A percentile compares a stretch with the other conserved stretches of the same genome.
Conservation (phyloP, 1,284 basidiomycete species). For the Ceratobasidium sp. region DNA sequence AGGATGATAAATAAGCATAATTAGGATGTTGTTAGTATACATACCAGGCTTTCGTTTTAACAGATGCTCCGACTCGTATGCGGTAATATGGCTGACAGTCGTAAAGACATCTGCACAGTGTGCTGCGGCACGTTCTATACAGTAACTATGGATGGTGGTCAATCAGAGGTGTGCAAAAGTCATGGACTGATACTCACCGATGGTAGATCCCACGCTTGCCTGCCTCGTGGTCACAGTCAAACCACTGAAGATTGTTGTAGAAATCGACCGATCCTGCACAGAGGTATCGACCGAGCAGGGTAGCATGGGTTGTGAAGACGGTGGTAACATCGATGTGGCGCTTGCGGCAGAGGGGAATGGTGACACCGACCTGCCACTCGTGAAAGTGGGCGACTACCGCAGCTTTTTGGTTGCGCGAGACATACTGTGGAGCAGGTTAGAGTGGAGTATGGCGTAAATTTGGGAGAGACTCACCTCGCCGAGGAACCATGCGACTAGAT, state of each 20-base stretch:
- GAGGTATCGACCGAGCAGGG: slow-evolving; percentile 95
- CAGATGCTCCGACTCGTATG: slow-evolving; percentile 95
- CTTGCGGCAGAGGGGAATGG: slow-evolving; percentile 96
- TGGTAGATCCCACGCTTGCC: slow-evolving; percentile 95
- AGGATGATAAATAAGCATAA: neutral
- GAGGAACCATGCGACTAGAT: slow-evolving; percentile 99
- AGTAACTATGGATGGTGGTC: slow-evolving; percentile 75
- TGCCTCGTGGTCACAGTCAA: slow-evolving; percentile 99
- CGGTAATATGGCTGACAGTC: slow-evolving; percentile 97
- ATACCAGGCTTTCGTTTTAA: slow-evolving; percentile 89
- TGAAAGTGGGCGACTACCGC: slow-evolving; percentile 98
- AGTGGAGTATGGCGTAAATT: slow-evolving; percentile 9
- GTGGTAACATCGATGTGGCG: slow-evolving; percentile 98
- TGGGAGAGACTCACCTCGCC: slow-evolving; percentile 79
- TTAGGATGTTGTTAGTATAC: slow-evolving; percentile 51
- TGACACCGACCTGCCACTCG: slow-evolving; percentile 98
- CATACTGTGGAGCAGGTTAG: slow-evolving; percentile 68
- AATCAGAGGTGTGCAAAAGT: neutral
- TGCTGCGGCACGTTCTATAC: slow-evolving; percentile 93
- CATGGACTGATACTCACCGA: slow-evolving; percentile 54
- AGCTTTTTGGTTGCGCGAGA: slow-evolving; percentile 78
- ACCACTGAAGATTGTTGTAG: slow-evolving; percentile 99
- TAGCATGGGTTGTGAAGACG: slow-evolving; percentile 99
- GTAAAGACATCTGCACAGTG: slow-evolving; percentile 99
- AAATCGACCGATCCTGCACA: slow-evolving; percentile 98